These are phyloP conservation scores for Euphorbia schlechtendalii DNA, from an alignment of 441 rosid genomes.

Conservation along the genomic window DNA sequence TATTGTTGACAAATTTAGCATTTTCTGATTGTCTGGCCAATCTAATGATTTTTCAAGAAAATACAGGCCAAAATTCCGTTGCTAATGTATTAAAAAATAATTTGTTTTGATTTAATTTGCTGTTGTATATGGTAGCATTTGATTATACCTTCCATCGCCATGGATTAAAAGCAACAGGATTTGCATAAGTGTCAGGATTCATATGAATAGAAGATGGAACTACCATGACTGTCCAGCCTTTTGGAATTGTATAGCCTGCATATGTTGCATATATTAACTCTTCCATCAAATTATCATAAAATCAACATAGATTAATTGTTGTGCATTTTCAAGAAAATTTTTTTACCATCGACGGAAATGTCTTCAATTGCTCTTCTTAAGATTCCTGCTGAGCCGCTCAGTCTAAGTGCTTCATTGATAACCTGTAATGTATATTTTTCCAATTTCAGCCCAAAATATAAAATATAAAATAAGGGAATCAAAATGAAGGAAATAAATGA, in stretches of 20 bases:
- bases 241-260: slow-evolving; percentile 31
- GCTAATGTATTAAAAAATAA: no score
- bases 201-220: slow-evolving; percentile 25
- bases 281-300: background rate
- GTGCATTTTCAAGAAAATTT: background rate
- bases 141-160: slow-evolving; percentile 21
- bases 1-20: no score
- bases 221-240: slow-evolving; percentile 27
- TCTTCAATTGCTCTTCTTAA: slow-evolving; percentile 17
- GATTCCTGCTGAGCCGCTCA: slow-evolving; percentile 16
- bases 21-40: no score
- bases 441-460: background rate
- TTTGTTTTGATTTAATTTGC: no score
- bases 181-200: slow-evolving; percentile 17
- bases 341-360: slow-evolving; percentile 14
- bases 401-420: slow-evolving; percentile 19
- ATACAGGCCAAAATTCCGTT: no score
- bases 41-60: no score
- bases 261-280: no score
- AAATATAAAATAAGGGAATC: background rate
- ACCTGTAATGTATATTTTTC: slow-evolving; percentile 1
- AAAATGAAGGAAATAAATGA: no score
- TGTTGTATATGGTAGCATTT: no score
- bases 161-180: slow-evolving; percentile 22
- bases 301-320: no score